These are phyloP conservation scores for Myriosclerotinia curreyana DNA, from an alignment of 2,329 filamentous ascomycete genomes.

Conservation along the genomic window DNA sequence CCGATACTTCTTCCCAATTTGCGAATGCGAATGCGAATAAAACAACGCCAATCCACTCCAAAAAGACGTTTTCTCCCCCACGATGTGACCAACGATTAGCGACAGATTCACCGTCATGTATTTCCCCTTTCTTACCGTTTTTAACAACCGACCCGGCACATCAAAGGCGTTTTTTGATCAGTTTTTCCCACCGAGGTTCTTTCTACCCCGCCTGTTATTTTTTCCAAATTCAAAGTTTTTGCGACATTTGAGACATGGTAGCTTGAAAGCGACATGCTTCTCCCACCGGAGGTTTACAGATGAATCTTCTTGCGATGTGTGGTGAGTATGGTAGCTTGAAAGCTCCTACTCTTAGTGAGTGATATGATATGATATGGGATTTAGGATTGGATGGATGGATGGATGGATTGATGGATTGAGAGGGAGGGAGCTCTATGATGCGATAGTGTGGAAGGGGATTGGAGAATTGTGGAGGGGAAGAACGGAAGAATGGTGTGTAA, in stretches of 20 bases:
- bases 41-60: conserved; percentile 24
- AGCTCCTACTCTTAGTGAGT: conserved; percentile 35
- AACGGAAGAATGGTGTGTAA: not conserved
- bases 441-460: not conserved
- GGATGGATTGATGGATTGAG: no score
- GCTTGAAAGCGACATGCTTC: conserved; percentile 40
- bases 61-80: conserved; percentile 23
- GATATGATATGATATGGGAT: not conserved
- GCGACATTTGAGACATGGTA: conserved; percentile 35
- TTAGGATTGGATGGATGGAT: conserved; percentile 14
- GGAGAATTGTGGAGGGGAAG: not conserved
- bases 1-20: conserved; percentile 23
- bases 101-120: conserved; percentile 43
- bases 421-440: not conserved
- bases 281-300: conserved; percentile 14
- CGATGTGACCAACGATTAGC: conserved; percentile 40
- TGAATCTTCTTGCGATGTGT: conserved; percentile 22
- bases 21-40: conserved; percentile 23
- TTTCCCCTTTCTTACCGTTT: conserved; percentile 35
- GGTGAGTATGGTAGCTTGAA: conserved; percentile 39
- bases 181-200: conserved; percentile 2
- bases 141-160: conserved; percentile 34
- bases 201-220: not conserved
- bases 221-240: conserved; percentile 23
- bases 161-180: conserved; percentile 36